Evolutionary conservation across 73 alveolate genomes (phyloP), one percentile per base, ranked within the genome.

Genomic region (Blepharisma japonicum): DNA sequence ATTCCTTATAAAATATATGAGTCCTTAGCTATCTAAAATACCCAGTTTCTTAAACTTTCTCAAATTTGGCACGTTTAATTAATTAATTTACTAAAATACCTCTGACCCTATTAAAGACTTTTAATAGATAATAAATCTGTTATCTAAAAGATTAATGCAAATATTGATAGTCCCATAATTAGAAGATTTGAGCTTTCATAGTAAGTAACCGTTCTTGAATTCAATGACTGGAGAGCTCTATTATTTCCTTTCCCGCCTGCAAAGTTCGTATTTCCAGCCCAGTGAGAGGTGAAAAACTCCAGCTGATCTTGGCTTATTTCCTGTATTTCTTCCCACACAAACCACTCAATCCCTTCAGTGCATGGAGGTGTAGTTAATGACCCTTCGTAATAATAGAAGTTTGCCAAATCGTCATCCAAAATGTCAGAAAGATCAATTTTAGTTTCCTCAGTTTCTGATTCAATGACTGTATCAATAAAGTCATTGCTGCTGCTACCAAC

Each of bases 281-380:
- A 71, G 72, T 77, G 68, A 14, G 55, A 66, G 56, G 54, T 76
- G 71, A 87, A 87, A 71, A 46, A 78, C 45, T 84, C 68, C 70
- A 84, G 68, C 84, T 87, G 94, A 2, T 49, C 49, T 38, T 55
- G 47, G 14, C 86, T 53, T 82, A 87, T 83, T 45, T 18, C 23
- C 46, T 61, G 61, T 20, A 71, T 51, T 55, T 87, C 77, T 45
- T 71, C 76, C 68, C 67, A 45, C 38, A 84, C 90, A 78, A 83
- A 9, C 96, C 96, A 93, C 70, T 85, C 80, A 47, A 86, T 95
- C 56, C 68, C 49, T 82, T 93, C 98, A 18, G 90, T 67, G 77
- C 98, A 93, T 11, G 94, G 90, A 27, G 95, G 95, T 48, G 90
- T 81, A 2, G 98, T 91, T 81, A 93, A 53, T 38, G 93, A 61